Evolutionary conservation across 306 rosid species (phyloP), one percentile per base, ranked within the genome.

Genomic region (Trichosanthes cucumerina): DNA sequence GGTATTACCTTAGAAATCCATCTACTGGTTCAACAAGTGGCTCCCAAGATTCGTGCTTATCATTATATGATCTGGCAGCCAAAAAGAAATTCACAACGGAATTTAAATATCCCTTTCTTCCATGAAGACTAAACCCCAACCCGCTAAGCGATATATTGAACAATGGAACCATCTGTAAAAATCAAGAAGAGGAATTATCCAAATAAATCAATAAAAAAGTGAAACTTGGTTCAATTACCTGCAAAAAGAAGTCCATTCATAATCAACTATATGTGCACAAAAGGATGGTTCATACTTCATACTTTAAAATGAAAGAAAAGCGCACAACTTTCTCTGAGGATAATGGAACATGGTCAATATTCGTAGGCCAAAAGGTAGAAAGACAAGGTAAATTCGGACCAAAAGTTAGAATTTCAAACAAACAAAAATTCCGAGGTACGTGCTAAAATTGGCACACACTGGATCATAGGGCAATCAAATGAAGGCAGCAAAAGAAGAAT

Each of bases 101-200:
- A 83, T 88, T 89, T 89, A 86, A 47, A 79, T 87, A 88, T 80
- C 88, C 92, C 28, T 84, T 86, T 84, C 96, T 87, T 88, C 96
- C 97, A 75, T 90, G 97, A 63, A 91, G 83, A 58, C 87, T 85
- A 81, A 88, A 88, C 76, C 88, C 86, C 76, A 95, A 80, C 79
- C 96, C 97, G 84, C 85, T 86, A 76, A 90, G 81, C 71, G 97
- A 95, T 72, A 91, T 77, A 87, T 95, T 95, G 88, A 91, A 95
- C 92, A 95, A 84, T 50, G 99, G 99, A 87, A 95, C 99, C 99
- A 91, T 95, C 99, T 95, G 97, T 76, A 73, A 76, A 58, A 80
- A 34, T 71, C 76, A 79, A 71, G 62, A 57, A 69, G 52, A 79
- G 68, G 84, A 70, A 81, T 70, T 50, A 81, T 76, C 31, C 54